Base-by-base conservation (phyloP, 2,329 filamentous ascomycete species). In the Cladophialophora carrionii region DNA sequence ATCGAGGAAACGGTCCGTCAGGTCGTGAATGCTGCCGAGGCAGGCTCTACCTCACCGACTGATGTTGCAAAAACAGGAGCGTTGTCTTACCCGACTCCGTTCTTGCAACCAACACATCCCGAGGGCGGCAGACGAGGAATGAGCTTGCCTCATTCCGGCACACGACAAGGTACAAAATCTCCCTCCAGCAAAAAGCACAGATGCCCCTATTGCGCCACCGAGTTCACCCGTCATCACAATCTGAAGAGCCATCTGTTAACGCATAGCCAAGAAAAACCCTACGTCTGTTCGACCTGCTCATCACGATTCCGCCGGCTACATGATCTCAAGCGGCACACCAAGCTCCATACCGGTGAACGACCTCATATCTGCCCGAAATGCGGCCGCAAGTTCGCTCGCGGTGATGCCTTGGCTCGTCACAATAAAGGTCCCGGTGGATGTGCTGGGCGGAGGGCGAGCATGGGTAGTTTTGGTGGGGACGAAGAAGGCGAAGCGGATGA, bases 211-310 rank as follows among this genome's bases (percentile, higher is more conserved):
- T 99, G 95, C 82, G 87, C 92, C 46, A 97, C 95, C 4, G 95
- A 96, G 74, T 99, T 99, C 72, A 99, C 95, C 31, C 87, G 95
- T 52, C 95, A 98, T 75, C 95, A 98, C 76, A 98, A 99, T 74
- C 85, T 98, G 31, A 99, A 98, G 80, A 97, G 92, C 72, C 95
- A 99, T 79, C 85, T 99, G 63, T 86, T 99, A 75, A 98, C 95
- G 0, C 95, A 98, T 78, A 97, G 93, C 73, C 94, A 99, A 82
- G 95, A 99, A 78, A 99, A 99, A 78, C 95, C 95, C 0, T 99
- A 95, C 74, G 87, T 95, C 31, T 99, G 95, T 75, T 88, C 91
- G 68, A 92, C 91, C n/a, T 99, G 95, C 76, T 87, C 94, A 72
- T 91, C 95, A 77, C 88, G 94, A 59, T 99, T 99, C 78, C 87